Evolutionary conservation across 306 rosid species (phyloP).

Genomic region (Lathyrus sativus): DNA sequence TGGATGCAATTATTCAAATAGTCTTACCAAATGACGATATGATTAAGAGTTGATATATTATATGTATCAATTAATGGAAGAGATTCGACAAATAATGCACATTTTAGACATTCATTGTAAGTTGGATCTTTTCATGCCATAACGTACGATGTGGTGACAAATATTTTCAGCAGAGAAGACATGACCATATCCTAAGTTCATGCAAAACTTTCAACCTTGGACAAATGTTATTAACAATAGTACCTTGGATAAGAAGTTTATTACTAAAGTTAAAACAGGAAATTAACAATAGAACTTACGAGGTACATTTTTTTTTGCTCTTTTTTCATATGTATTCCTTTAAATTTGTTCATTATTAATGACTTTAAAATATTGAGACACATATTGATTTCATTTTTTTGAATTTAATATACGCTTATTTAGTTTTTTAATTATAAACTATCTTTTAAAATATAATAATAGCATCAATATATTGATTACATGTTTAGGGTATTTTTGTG

Average conservation of each 20-base stretch:
- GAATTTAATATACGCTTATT: too few relatives aligned
- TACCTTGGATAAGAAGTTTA: constrained; percentile 49
- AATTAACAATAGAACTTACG: constrained; percentile 34
- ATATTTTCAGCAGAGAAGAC: constrained; percentile 41
- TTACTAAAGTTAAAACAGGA: constrained; percentile 44
- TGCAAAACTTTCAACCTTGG: constrained; percentile 37
- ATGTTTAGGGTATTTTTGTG: too few relatives aligned
- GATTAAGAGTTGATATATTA: constrained; percentile 56
- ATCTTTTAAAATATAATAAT: too few relatives aligned
- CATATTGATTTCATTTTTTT: background rate
- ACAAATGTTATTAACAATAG: constrained; percentile 46
- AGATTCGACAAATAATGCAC: background rate
- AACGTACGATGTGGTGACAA: constrained; percentile 46
- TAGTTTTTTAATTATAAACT: too few relatives aligned
- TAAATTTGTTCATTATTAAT: too few relatives aligned
- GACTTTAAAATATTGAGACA: too few relatives aligned
- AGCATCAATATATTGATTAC: too few relatives aligned
- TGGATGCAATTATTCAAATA: constrained; percentile 41
- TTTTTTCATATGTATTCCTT: too few relatives aligned
- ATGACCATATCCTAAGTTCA: constrained; percentile 29
- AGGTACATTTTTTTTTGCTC: constrained; percentile 29
- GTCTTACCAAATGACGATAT: constrained; percentile 58
- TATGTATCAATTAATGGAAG: constrained; percentile 41
- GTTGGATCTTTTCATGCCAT: constrained; percentile 61
- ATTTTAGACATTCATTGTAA: constrained; percentile 17